Conservation (phyloP, 2,329 filamentous ascomycete species). For the Colletotrichum sp. region DNA sequence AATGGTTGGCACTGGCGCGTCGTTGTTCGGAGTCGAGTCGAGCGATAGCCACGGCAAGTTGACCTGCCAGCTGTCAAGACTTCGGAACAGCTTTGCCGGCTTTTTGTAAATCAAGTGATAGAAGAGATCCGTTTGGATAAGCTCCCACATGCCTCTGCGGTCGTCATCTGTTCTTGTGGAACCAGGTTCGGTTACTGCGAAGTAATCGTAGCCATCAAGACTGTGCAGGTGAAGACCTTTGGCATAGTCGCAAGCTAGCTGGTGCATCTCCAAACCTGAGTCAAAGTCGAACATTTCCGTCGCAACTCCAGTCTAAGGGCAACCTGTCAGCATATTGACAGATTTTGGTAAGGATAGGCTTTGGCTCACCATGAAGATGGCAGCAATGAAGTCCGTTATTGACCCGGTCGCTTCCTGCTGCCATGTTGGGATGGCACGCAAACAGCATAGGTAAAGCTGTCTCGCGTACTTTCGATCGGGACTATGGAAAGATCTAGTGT, state of each 20-base stretch:
- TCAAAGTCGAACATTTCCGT: constrained; percentile 35
- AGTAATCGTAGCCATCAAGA: constrained; percentile 28
- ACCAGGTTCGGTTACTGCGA: background rate
- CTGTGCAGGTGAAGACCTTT: constrained; percentile 34
- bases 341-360: background rate
- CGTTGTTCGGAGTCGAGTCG: constrained; percentile 22
- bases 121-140: constrained; percentile 36
- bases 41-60: constrained; percentile 35
- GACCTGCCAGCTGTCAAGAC: constrained; percentile 31
- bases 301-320: constrained; percentile 27
- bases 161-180: constrained; percentile 23
- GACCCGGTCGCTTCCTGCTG: constrained; percentile 33
- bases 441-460: constrained; percentile 30
- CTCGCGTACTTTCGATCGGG: constrained; percentile 25
- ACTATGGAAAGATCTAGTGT: background rate
- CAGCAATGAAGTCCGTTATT: constrained; percentile 32
- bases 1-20: constrained; percentile 25
- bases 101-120: constrained; percentile 34
- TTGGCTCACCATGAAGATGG: constrained; percentile 29
- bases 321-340: rapidly evolving
- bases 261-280: constrained; percentile 32
- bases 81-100: constrained; percentile 28
- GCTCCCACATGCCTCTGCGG: constrained; percentile 34
- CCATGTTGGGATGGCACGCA: constrained; percentile 33
- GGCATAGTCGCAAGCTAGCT: constrained; percentile 33